Percentiles rank a stretch among this genome's conserved stretches.
These are phyloP conservation scores for Erigeron canadensis DNA, from an alignment of 129 eudicot genomes.

Conservation along the genomic window DNA sequence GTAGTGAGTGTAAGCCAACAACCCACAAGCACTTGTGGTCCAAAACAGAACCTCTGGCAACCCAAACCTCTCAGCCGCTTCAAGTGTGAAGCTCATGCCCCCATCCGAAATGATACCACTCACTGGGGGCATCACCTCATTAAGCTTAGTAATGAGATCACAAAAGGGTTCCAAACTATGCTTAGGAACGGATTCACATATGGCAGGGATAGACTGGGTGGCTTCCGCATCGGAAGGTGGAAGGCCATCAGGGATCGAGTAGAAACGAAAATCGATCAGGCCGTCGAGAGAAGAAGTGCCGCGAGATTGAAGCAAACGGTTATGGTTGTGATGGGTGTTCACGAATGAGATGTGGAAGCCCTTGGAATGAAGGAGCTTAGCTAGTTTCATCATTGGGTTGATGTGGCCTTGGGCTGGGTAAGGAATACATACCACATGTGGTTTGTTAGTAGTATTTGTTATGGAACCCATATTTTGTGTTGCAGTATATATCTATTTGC, in stretches of 20 bases:
- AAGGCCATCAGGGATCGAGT: slow-evolving; percentile 56
- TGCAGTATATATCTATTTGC: not conserved
- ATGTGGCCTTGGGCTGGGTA: slow-evolving; percentile 65
- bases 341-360: slow-evolving; percentile 64
- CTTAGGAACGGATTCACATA: slow-evolving; percentile 32
- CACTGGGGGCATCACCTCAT: slow-evolving; percentile 48
- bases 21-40: slow-evolving; percentile 65
- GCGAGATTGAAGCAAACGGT: slow-evolving; percentile 47
- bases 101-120: slow-evolving; percentile 69
- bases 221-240: slow-evolving; percentile 47
- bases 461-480: slow-evolving; percentile 28
- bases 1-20: slow-evolving; percentile 45
- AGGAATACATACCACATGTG: slow-evolving; percentile 59
- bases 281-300: slow-evolving; percentile 50
- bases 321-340: slow-evolving; percentile 53
- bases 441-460: not conserved
- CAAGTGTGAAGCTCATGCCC: slow-evolving; percentile 57
- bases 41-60: slow-evolving; percentile 59
- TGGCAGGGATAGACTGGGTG: slow-evolving; percentile 51
- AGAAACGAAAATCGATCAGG: slow-evolving; percentile 49
- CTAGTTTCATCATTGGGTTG: slow-evolving; percentile 56
- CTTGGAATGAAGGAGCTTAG: slow-evolving; percentile 44
- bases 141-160: slow-evolving; percentile 36
- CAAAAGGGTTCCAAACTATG: slow-evolving; percentile 43
- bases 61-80: slow-evolving; percentile 56